Conservation (phyloP, 805 yeast genomes). For the Dipodascus geniculatus region DNA sequence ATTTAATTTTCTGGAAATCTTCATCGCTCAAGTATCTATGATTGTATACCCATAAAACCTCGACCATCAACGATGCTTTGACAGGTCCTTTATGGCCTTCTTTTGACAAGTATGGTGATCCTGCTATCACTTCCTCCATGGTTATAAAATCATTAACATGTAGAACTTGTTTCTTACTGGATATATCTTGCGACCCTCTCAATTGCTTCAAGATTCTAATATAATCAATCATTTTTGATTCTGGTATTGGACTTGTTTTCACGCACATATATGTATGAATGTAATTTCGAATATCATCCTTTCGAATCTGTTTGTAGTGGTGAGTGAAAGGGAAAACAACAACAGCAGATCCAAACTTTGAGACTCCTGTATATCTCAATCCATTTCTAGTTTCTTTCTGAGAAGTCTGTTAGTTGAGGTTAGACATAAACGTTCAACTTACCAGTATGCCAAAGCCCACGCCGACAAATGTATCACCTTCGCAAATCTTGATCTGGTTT, state of each 20-base stretch:
- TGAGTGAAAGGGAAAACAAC: background rate
- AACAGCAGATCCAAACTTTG: background rate
- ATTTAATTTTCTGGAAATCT: background rate
- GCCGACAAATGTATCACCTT: background rate
- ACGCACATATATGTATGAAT: background rate
- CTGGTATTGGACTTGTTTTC: background rate
- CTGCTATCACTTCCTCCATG: background rate
- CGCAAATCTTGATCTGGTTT: background rate
- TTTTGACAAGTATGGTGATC: background rate
- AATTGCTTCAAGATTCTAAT: background rate
- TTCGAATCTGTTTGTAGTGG: background rate
- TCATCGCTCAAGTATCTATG: background rate
- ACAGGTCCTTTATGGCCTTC: background rate
- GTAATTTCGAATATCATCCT: background rate
- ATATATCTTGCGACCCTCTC: background rate
- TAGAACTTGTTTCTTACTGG: background rate
- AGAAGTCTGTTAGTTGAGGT: background rate
- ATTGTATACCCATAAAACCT: background rate
- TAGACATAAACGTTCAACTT: background rate
- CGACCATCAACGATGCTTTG: background rate
- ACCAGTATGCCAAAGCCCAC: background rate
- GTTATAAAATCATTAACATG: background rate
- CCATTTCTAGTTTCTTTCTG: background rate
- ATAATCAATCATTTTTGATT: background rate
- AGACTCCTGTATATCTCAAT: background rate